Base-by-base conservation (phyloP, 805 yeast genomes). In the Candida morakotiae region DNA sequence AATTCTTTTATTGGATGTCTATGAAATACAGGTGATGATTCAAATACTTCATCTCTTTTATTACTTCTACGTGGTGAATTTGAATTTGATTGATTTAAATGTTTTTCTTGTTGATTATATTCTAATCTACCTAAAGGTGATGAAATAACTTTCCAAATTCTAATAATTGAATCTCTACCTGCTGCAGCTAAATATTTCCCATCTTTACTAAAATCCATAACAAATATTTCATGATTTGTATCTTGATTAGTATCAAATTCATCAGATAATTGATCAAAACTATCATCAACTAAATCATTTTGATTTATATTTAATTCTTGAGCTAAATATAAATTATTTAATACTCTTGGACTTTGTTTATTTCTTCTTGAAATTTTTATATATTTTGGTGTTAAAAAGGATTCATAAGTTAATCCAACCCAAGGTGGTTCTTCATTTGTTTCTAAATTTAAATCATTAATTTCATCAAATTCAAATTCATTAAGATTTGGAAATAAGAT, bases 121-220 rank as follows among this genome's bases (percentile, higher is more conserved):
- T 71, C 81, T 43, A 77, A 57, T 46, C 94, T 62, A 46, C 85
- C 89, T 41, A 79, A 61, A 0, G 87, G 82, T 0, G 88, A 77
- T 3, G 85, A 67, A 0, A 87, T 75, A 4, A 86, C 94, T 55
- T 85, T 80, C 93, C 95, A 88, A 3, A 88, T 64, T 36, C 79
- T 66, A 10, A 89, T 69, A 1, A 69, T 57, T 3, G 82, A 72
- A 52, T 85, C 88, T 47, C 84, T 77, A 14, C 95, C 94, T 0
- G 91, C 96, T 2, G 84, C 75, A 0, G 96, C 96, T 49, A 89
- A 58, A 54, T 71, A 87, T 56, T 77, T 80, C 9, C 97, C 97
- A 59, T 89, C 95, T 9, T 58, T 58, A 40, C 85, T 79, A 58
- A 89, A 89, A 48, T 77, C 74, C 64, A 83, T 65, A 8, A 77